Conservation (phyloP, 2,329 filamentous ascomycete species). For the Chaetomium olivaceum region DNA sequence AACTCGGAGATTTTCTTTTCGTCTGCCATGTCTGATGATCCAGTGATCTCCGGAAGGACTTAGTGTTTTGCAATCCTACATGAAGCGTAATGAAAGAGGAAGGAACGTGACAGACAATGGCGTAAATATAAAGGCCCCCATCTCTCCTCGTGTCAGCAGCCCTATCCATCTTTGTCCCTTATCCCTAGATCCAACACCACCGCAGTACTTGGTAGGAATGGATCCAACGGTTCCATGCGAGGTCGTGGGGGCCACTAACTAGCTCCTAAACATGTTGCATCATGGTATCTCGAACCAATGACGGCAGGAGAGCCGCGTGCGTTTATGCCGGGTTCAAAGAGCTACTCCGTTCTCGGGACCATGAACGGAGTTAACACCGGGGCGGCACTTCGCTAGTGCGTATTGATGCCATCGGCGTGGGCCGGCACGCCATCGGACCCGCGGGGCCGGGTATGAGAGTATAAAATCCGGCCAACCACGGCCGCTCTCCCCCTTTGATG, state of each 20-base stretch:
- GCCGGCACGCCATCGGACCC: constrained; percentile 24
- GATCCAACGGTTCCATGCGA: neutral
- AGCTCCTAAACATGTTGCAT: neutral
- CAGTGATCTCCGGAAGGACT: no score
- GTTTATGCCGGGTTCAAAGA: neutral
- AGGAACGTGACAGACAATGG: neutral
- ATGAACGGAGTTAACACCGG: neutral
- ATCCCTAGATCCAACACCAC: neutral
- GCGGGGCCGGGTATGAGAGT: neutral
- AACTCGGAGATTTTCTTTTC: constrained; percentile 22
- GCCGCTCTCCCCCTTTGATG: constrained; percentile 5
- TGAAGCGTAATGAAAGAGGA: neutral
- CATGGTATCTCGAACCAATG: constrained; percentile 4
- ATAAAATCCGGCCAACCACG: constrained; percentile 4
- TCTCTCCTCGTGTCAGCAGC: neutral
- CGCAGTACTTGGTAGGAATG: neutral
- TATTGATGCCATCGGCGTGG: constrained; percentile 27
- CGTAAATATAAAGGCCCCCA: neutral
- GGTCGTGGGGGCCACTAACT: neutral
- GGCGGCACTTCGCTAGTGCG: constrained; percentile 5
- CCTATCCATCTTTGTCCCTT: neutral
- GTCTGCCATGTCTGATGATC: constrained; percentile 1
- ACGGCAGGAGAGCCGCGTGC: neutral
- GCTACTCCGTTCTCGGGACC: neutral
- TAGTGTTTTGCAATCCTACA: neutral